Conservation (phyloP, 2,329 filamentous ascomycete species). For the Hypoxylon sp. region DNA sequence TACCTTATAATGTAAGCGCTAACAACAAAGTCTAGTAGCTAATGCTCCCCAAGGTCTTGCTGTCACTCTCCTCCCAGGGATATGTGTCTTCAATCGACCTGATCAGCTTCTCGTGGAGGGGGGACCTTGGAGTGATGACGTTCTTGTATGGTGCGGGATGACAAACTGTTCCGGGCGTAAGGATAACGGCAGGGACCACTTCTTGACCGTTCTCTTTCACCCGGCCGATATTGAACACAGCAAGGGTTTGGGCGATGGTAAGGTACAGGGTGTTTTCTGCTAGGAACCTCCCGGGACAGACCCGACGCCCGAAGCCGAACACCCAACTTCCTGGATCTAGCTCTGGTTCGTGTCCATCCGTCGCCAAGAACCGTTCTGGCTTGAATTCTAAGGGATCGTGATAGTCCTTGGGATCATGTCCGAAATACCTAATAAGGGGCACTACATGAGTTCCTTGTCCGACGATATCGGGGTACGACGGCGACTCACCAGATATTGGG, state of each 20-base stretch:
- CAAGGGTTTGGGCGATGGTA: conserved; percentile 52
- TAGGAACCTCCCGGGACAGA: conserved; percentile 48
- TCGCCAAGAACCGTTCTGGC: conserved; percentile 34
- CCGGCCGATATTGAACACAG: conserved; percentile 56
- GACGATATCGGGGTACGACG: too few species aligned
- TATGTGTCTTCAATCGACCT: conserved; percentile 30
- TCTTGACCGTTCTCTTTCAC: conserved; percentile 49
- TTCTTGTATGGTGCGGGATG: conserved; percentile 39
- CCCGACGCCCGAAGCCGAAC: conserved; percentile 51
- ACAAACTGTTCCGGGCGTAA: conserved; percentile 38
- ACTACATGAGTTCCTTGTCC: too few species aligned
- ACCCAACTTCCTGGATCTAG: conserved; percentile 41
- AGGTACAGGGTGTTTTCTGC: conserved; percentile 47
- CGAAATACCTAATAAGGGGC: conserved; percentile 14
- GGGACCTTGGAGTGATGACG: conserved; percentile 39
- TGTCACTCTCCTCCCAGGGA: conserved; percentile 37
- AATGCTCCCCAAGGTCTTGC: conserved; percentile 10
- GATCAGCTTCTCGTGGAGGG: conserved; percentile 41
- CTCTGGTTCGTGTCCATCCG: conserved; percentile 41
- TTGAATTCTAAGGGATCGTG: conserved; percentile 6
- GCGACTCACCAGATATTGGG: conserved; percentile 16
- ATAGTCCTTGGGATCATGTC: conserved; percentile 12
- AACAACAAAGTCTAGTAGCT: background rate
- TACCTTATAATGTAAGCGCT: too few species aligned
- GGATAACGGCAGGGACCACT: conserved; percentile 34